These are phyloP conservation scores for Flaveria robusta DNA, from an alignment of 129 eudicot genomes.

Conservation along the genomic window DNA sequence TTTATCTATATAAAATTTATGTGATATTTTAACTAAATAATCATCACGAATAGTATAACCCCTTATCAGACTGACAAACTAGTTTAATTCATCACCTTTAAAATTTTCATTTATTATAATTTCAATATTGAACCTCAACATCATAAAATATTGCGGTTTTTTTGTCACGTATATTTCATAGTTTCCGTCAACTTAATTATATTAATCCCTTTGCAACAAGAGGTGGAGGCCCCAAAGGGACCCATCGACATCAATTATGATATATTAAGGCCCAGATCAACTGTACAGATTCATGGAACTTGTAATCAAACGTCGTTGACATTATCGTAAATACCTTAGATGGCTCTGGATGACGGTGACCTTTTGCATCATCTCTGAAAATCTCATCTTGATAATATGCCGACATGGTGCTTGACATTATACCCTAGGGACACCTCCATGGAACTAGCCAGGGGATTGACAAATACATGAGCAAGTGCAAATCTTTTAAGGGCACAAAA, in stretches of 20 bases:
- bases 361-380: slow-evolving; percentile 23
- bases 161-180: slow-evolving; percentile 20
- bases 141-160: too few relatives aligned
- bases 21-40: too few relatives aligned
- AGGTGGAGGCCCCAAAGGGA: slow-evolving; percentile 25
- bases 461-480: background rate
- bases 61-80: too few relatives aligned
- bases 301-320: slow-evolving; percentile 29
- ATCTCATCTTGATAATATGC: slow-evolving; percentile 27
- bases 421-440: slow-evolving; percentile 7
- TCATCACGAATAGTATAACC: too few relatives aligned
- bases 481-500: background rate
- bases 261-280: background rate
- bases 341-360: slow-evolving; percentile 28
- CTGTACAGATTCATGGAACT: slow-evolving; percentile 39
- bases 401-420: slow-evolving; percentile 23
- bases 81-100: too few relatives aligned
- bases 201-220: slow-evolving; percentile 12
- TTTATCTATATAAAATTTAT: too few relatives aligned
- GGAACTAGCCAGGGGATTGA: slow-evolving; percentile 34
- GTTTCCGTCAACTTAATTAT: background rate
- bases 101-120: too few relatives aligned
- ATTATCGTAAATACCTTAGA: slow-evolving; percentile 30
- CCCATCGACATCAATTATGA: background rate
- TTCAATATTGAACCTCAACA: too few relatives aligned